These are phyloP conservation scores for Lasiosphaeria hispida DNA, from an alignment of 495 filamentous ascomycete species.

Conservation along the genomic window DNA sequence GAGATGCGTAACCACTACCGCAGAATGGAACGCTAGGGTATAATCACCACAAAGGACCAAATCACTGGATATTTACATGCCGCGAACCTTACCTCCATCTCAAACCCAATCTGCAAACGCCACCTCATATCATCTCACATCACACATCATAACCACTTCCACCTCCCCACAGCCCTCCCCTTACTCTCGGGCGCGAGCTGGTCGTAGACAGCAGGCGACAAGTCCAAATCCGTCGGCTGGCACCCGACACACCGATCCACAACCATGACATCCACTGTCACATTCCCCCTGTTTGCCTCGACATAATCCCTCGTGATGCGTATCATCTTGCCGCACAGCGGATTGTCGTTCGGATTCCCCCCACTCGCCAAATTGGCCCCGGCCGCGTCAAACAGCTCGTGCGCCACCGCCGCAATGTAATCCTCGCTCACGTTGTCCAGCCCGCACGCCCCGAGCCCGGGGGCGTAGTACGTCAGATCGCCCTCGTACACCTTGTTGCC, in stretches of 20 bases:
- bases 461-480: slow-evolving; percentile 69
- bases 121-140: too few species aligned
- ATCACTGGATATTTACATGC: too few species aligned
- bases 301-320: slow-evolving; percentile 47
- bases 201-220: slow-evolving; percentile 59
- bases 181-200: slow-evolving; percentile 52
- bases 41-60: too few species aligned
- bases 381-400: slow-evolving; percentile 62
- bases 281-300: slow-evolving; percentile 34
- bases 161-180: slow-evolving; percentile 61
- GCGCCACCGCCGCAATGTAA: slow-evolving; percentile 63
- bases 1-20: too few species aligned
- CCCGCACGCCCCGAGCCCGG: slow-evolving; percentile 72
- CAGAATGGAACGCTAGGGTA: too few species aligned
- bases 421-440: slow-evolving; percentile 50
- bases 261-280: slow-evolving; percentile 63
- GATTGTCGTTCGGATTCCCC: slow-evolving; percentile 65
- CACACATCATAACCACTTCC: slow-evolving; percentile 67
- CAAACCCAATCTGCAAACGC: too few species aligned
- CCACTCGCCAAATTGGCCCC: neutral
- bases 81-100: too few species aligned
- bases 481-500: slow-evolving; percentile 51
- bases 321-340: slow-evolving; percentile 65
- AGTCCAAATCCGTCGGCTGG: slow-evolving; percentile 62
- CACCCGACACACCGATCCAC: slow-evolving; percentile 76